A percentile compares a stretch with the other conserved stretches of the same genome.
phyloP scores from a whole-genome alignment of 148 eudicot species.

The Polygonum maritimum region DNA sequence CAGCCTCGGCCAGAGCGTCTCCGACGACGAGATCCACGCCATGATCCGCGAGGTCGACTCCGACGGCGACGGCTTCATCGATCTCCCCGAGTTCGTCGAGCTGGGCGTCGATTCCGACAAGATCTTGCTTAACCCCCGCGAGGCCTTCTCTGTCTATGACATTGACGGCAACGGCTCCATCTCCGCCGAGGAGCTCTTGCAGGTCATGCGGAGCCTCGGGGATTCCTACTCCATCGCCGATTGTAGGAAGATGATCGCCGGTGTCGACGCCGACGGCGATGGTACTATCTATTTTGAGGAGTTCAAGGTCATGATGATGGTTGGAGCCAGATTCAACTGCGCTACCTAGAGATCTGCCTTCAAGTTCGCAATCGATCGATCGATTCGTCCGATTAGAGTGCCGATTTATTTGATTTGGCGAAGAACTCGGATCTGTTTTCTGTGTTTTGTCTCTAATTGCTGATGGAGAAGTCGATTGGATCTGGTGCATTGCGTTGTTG shows the following conservation, averaged over 20 bases:
- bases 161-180: constrained; percentile 39
- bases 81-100: constrained; percentile 35
- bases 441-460: not conserved
- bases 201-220: constrained; percentile 31
- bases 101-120: constrained; percentile 34
- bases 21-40: not conserved
- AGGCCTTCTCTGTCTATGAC: constrained; percentile 37
- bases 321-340: constrained; percentile 21
- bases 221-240: constrained; percentile 33
- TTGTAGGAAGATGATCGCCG: constrained; percentile 37
- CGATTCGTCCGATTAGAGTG: not conserved
- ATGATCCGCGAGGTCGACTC: constrained; percentile 8
- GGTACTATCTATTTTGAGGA: constrained; percentile 34
- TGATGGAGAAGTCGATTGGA: not conserved
- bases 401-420: not conserved
- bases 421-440: not conserved
- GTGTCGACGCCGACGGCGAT: constrained; percentile 37
- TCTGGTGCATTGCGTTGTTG: not conserved
- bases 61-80: constrained; percentile 21
- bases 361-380: not conserved
- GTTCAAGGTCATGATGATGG: constrained; percentile 32
- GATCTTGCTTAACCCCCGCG: constrained; percentile 26
- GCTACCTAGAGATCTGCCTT: not conserved
- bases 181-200: constrained; percentile 33
- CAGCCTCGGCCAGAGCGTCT: constrained; percentile 3